phyloP scores from a whole-genome alignment of 2,329 filamentous ascomycete species.

The Aspergillus clavatus region DNA sequence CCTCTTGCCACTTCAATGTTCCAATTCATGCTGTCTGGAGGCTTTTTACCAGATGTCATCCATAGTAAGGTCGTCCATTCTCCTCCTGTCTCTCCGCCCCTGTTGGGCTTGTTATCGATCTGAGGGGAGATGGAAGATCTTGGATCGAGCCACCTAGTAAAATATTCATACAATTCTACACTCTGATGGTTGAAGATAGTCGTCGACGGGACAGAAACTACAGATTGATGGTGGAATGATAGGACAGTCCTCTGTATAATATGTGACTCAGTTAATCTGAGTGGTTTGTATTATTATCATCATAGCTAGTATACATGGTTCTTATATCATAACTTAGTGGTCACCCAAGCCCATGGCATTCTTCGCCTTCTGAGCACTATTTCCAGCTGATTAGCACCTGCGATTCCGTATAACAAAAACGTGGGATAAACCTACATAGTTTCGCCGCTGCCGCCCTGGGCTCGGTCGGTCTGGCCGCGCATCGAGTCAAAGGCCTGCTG shows the following conservation, averaged over 20 bases:
- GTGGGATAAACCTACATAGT: constrained; percentile 39
- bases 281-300: not conserved
- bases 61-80: too few relatives aligned
- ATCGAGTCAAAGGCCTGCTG: constrained; percentile 48
- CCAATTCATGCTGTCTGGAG: not conserved
- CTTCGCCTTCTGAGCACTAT: constrained; percentile 44
- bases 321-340: constrained; percentile 11
- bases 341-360: constrained; percentile 37
- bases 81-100: too few relatives aligned
- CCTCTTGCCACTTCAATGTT: not conserved
- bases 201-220: too few relatives aligned
- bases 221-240: too few relatives aligned
- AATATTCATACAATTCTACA: too few relatives aligned
- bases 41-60: too few relatives aligned
- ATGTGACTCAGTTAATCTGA: not conserved
- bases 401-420: not conserved
- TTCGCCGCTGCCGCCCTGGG: constrained; percentile 38
- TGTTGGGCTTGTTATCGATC: too few relatives aligned
- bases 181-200: too few relatives aligned
- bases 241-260: too few relatives aligned
- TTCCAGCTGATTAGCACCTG: constrained; percentile 7
- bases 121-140: too few relatives aligned
- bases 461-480: constrained; percentile 38
- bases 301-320: not conserved
- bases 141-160: too few relatives aligned